Evolutionary conservation across 805 yeast species (phyloP).

Genomic region (Ogataea ganodermae): DNA sequence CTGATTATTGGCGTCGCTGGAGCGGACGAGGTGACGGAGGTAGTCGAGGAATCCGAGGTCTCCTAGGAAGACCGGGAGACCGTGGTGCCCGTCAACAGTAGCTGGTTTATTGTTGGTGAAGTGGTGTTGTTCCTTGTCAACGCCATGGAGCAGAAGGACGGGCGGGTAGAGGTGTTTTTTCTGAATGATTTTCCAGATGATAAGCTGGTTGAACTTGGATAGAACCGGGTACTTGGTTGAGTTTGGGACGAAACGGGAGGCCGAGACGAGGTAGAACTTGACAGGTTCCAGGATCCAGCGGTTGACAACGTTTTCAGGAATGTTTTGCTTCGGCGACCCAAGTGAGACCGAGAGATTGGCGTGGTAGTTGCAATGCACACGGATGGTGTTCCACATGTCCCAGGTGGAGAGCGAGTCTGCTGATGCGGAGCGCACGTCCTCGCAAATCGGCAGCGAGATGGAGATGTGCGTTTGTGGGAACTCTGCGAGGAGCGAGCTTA

Average conservation of each 20-base stretch:
- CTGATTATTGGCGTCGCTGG: conserved; percentile 27
- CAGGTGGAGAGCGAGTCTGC: conserved; percentile 60
- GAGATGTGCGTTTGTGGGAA: conserved; percentile 43
- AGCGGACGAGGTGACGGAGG: conserved; percentile 24
- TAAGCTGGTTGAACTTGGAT: conserved; percentile 54
- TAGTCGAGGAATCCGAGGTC: conserved; percentile 35
- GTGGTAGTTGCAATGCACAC: conserved; percentile 57
- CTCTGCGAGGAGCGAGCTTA: conserved; percentile 26
- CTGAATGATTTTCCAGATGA: conserved; percentile 47
- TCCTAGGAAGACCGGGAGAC: conserved; percentile 27
- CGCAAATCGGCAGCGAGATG: conserved; percentile 51
- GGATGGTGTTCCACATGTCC: conserved; percentile 73
- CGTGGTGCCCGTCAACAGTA: conserved; percentile 21
- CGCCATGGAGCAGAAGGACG: conserved; percentile 54
- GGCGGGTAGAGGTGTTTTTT: conserved; percentile 43
- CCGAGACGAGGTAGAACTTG: conserved; percentile 54
- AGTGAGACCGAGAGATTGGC: conserved; percentile 65
- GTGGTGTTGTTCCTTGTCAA: conserved; percentile 39
- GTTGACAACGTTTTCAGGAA: conserved; percentile 50
- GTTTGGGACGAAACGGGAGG: conserved; percentile 58
- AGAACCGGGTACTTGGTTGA: conserved; percentile 66
- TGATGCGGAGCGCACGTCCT: conserved; percentile 37
- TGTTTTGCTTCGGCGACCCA: conserved; percentile 65
- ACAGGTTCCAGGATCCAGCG: conserved; percentile 75
- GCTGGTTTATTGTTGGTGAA: neutral